Conservation (phyloP, 805 yeast species). For the Teunomyces atbi region DNA sequence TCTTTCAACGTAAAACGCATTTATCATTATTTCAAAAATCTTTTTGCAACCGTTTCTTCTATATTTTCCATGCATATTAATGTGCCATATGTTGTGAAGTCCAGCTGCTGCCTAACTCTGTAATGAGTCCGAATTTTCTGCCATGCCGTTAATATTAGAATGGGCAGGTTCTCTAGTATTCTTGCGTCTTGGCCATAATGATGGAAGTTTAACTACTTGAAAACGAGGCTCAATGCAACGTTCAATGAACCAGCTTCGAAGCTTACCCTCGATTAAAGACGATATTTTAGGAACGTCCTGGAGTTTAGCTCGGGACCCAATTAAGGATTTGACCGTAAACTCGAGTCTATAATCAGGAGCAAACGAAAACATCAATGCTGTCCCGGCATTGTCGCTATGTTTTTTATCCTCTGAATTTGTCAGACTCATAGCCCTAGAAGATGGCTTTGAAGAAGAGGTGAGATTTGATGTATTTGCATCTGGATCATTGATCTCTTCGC, state of each 20-base stretch:
- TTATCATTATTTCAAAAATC: too few species aligned
- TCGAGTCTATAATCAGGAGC: slow-evolving; percentile 89
- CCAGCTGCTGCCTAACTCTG: background rate
- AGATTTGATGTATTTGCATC: slow-evolving; percentile 4
- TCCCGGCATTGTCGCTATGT: slow-evolving; percentile 21
- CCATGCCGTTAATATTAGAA: slow-evolving; percentile 13
- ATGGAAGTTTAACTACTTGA: slow-evolving; percentile 80
- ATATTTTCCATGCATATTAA: too few species aligned
- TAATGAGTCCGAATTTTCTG: slow-evolving; percentile 15
- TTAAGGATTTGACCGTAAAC: slow-evolving; percentile 80
- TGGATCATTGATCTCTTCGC: slow-evolving; percentile 20
- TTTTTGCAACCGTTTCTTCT: too few species aligned
- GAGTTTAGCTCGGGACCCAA: slow-evolving; percentile 88
- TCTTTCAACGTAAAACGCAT: too few species aligned
- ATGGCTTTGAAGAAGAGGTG: slow-evolving; percentile 3
- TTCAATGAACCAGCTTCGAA: slow-evolving; percentile 87
- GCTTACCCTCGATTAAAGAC: slow-evolving; percentile 74
- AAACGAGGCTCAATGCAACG: slow-evolving; percentile 92
- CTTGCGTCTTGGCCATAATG: slow-evolving; percentile 70
- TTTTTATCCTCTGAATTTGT: slow-evolving; percentile 1
- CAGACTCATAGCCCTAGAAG: background rate
- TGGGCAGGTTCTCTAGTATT: slow-evolving; percentile 33
- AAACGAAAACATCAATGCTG: slow-evolving; percentile 84
- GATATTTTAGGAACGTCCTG: slow-evolving; percentile 93
- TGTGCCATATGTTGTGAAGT: too few species aligned